These are phyloP conservation scores for Schizosaccharomyces octosporus DNA, from an alignment of 805 yeast genomes.

Conservation along the genomic window DNA sequence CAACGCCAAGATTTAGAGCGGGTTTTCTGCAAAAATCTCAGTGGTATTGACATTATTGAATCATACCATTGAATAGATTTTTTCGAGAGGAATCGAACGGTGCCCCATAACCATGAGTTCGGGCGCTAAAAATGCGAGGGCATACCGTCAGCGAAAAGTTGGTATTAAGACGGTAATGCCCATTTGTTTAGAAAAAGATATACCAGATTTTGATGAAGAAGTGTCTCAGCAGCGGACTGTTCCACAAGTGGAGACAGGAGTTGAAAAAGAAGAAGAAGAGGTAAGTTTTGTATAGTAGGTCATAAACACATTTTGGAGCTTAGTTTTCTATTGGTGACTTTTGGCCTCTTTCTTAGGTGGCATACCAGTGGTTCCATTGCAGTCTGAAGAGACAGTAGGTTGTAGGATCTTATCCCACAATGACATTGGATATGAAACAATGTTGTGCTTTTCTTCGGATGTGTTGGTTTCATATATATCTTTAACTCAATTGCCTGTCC, in stretches of 20 bases:
- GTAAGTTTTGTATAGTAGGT: slow-evolving; percentile 2
- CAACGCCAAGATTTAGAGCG: neutral
- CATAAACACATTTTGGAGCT: too few species aligned
- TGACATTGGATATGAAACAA: too few species aligned
- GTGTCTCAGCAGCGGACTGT: slow-evolving; percentile 55
- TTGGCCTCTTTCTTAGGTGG: too few species aligned
- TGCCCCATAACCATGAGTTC: neutral
- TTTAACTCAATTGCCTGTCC: too few species aligned
- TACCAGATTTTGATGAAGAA: slow-evolving; percentile 52
- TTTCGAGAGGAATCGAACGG: neutral
- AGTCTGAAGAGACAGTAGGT: too few species aligned
- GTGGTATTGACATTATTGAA: neutral
- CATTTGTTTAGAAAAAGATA: slow-evolving; percentile 50
- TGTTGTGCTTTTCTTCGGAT: too few species aligned
- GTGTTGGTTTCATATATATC: too few species aligned
- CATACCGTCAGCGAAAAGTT: slow-evolving; percentile 78
- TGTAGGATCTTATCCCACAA: too few species aligned
- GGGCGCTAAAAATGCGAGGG: neutral
- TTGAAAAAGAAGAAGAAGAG: slow-evolving; percentile 89
- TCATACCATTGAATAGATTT: neutral
- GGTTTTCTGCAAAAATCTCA: neutral
- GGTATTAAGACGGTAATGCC: slow-evolving; percentile 72
- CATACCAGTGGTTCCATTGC: too few species aligned
- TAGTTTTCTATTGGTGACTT: too few species aligned
- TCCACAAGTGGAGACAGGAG: slow-evolving; percentile 87